Evolutionary conservation across 306 rosid genomes (phyloP), one percentile per base, ranked within the genome.

Genomic region (cucumber (Cucumis sativus)): DNA sequence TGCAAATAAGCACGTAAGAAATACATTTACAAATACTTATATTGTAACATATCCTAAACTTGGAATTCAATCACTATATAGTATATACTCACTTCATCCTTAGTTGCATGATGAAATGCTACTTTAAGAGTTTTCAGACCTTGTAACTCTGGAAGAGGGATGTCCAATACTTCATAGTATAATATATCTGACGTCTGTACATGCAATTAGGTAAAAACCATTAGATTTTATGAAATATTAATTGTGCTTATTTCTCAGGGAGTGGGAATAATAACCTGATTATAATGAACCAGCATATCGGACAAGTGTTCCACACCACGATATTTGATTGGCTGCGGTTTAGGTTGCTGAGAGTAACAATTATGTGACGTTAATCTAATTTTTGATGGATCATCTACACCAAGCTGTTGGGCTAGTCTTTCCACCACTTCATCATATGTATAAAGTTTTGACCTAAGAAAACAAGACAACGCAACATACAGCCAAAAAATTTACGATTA

Each of bases 341-440:
- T 93, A 39, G 98, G 98, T 83, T 91, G 97, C 69, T 93, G 98
- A 74, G 98, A 93, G 84, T 93, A 93, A 80, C 95, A 93, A 83
- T 91, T 91, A 79, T 93, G 98, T 3, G 98, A 88, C 15, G 97
- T 93, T 14, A 93, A 92, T 84, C 98, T 91, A 51, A 93, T 77
- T 84, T 89, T 91, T 79, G 95, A 87, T 57, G 95, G 93, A 83
- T 91, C 97, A 8, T 88, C 95, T 87, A 89, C 81, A 70, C 95
- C 90, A 82, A 93, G 93, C 82, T 89, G 90, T 23, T 82, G 91
- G 49, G 98, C 98, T 52, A 93, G 85, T 85, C 84, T 86, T 80
- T 91, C 95, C 74, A 91, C 98, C 74, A 93, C 97, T 65, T 93
- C 97, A 85, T 91, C 98, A 78, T 93, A 93, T n/a, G 91, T 91